phyloP scores from a whole-genome alignment of 2,329 filamentous ascomycete species.

The Colletotrichum orchidophilum region DNA sequence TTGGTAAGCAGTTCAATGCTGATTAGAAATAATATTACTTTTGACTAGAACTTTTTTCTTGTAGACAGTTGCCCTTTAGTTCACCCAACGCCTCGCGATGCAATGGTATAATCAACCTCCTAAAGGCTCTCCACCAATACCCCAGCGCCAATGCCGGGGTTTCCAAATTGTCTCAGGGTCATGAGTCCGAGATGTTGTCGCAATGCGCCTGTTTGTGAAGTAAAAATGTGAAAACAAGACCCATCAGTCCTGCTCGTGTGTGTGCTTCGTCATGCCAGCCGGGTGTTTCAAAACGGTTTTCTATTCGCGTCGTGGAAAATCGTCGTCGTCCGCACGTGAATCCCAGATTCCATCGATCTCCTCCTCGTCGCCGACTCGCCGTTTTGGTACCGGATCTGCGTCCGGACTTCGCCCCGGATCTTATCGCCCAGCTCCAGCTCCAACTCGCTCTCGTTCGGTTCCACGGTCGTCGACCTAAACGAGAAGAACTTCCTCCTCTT shows the following conservation, averaged over 20 bases:
- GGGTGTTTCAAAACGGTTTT: background rate
- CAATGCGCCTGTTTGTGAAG: no score
- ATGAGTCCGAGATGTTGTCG: no score
- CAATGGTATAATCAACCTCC: background rate
- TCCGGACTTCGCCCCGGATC: conserved; percentile 42
- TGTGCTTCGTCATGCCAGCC: background rate
- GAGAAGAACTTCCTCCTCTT: conserved; percentile 19
- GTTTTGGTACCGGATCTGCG: conserved; percentile 38
- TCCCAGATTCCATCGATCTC: conserved; percentile 31
- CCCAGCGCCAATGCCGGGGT: background rate
- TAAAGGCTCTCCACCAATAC: background rate
- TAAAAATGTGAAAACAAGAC: background rate
- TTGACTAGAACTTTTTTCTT: background rate
- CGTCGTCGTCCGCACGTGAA: conserved; percentile 35
- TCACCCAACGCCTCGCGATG: background rate
- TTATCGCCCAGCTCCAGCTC: conserved; percentile 44
- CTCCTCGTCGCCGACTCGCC: background rate
- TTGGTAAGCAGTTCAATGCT: background rate
- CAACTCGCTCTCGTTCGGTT: conserved; percentile 39
- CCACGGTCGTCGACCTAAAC: background rate
- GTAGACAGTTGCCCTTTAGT: background rate
- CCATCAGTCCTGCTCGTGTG: background rate
- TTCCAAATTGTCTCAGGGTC: no score
- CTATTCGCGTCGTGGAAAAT: conserved; percentile 10
- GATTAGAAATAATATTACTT: background rate